These are phyloP conservation scores for Aspergillus sclerotialis DNA, from an alignment of 2,329 filamentous ascomycete genomes.

Conservation along the genomic window DNA sequence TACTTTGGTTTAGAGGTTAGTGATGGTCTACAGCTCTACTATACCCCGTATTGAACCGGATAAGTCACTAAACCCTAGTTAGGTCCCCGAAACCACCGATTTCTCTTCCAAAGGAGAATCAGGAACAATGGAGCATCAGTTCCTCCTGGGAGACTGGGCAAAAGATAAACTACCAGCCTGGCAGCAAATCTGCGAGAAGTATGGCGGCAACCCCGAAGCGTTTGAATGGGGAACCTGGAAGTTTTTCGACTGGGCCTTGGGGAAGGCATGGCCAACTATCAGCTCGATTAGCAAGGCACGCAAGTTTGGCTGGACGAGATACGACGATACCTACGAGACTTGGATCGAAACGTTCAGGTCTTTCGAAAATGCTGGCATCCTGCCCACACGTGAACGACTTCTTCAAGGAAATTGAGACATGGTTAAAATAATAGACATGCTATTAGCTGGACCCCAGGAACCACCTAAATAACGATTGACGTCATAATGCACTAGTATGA, in stretches of 20 bases:
- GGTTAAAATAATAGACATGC: too few relatives aligned
- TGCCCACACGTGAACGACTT: too few relatives aligned
- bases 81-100: too few relatives aligned
- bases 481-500: too few relatives aligned
- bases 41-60: too few relatives aligned
- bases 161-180: constrained; percentile 4
- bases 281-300: not conserved
- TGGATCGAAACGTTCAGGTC: not conserved
- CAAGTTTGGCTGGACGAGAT: constrained; percentile 1
- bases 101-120: not conserved
- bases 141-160: constrained; percentile 4
- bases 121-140: not conserved
- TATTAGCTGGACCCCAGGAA: too few relatives aligned
- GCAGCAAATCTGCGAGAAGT: constrained; percentile 6
- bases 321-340: constrained; percentile 8
- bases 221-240: constrained; percentile 1
- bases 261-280: not conserved
- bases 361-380: constrained; percentile 4
- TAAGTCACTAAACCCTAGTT: too few relatives aligned
- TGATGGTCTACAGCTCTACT: too few relatives aligned
- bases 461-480: too few relatives aligned
- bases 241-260: constrained; percentile 3
- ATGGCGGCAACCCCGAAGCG: constrained; percentile 1
- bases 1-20: constrained; percentile 2
- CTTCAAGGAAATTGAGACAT: too few relatives aligned